Evolutionary conservation across 148 eudicot genomes (phyloP).

Genomic region (Pouteria glomerata): DNA sequence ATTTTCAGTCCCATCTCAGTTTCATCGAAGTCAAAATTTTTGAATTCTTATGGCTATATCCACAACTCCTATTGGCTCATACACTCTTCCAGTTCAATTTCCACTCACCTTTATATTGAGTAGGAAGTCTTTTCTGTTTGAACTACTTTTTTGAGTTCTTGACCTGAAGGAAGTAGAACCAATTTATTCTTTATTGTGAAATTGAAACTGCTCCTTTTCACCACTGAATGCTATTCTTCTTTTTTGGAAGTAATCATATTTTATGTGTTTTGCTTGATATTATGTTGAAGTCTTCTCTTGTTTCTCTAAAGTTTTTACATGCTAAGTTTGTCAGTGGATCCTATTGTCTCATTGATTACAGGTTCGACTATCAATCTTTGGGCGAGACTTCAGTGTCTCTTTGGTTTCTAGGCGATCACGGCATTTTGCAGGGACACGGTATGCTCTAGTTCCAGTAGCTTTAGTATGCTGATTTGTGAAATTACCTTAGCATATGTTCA

Average conservation of each 20-base stretch:
- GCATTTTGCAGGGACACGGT: slow-evolving; percentile 99
- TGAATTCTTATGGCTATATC: not conserved
- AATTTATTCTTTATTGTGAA: not conserved
- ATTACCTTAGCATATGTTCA: not conserved
- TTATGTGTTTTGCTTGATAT: not conserved
- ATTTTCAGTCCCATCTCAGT: too few species aligned
- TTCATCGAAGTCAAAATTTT: too few species aligned
- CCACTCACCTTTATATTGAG: not conserved
- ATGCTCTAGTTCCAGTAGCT: slow-evolving; percentile 17
- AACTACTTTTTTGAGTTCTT: not conserved
- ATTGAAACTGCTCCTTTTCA: not conserved
- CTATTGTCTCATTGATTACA: slow-evolving; percentile 20
- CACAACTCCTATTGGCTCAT: not conserved
- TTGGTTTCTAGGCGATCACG: slow-evolving; percentile 90
- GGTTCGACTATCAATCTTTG: slow-evolving; percentile 82
- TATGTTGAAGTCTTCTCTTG: not conserved
- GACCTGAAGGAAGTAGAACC: not conserved
- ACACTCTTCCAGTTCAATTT: not conserved
- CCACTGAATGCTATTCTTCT: not conserved
- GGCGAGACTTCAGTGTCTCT: slow-evolving; percentile 88
- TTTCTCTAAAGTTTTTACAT: not conserved
- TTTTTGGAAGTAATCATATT: not conserved
- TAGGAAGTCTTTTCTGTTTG: too few species aligned
- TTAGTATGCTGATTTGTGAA: not conserved
- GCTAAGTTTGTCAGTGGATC: not conserved